Percentiles rank a stretch among this genome's conserved stretches.
Evolutionary conservation across 2,329 filamentous ascomycete genomes (phyloP).

Genomic region (Coleophoma crateriformis): DNA sequence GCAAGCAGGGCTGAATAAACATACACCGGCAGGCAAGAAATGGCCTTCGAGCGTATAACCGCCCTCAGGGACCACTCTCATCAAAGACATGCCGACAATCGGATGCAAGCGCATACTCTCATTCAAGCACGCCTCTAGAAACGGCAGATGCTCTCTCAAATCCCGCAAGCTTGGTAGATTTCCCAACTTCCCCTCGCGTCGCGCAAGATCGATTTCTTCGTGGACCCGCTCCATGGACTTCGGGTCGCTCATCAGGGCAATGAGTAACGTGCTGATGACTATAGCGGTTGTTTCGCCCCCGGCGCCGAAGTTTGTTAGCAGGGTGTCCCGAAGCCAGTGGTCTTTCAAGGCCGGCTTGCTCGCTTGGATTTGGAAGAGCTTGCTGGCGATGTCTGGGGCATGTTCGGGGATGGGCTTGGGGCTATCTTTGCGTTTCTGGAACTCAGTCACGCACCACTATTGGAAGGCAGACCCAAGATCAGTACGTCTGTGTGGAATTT

Average conservation of each 20-base stretch:
- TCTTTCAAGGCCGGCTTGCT: conserved; percentile 4
- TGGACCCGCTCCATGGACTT: conserved; percentile 20
- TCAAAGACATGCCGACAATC: conserved; percentile 34
- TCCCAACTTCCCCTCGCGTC: conserved; percentile 5
- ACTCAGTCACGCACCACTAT: not conserved
- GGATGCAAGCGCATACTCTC: conserved; percentile 42
- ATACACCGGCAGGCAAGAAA: conserved; percentile 42
- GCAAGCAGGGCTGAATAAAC: not conserved
- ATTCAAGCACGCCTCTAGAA: conserved; percentile 40
- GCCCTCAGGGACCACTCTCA: conserved; percentile 31
- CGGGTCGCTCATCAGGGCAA: conserved; percentile 11
- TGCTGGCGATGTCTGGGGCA: conserved; percentile 3
- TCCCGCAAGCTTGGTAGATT: conserved; percentile 5
- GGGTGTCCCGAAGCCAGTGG: conserved; percentile 4
- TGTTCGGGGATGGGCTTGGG: not conserved
- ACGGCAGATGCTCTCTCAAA: conserved; percentile 28
- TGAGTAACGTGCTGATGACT: conserved; percentile 21
- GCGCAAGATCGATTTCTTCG: conserved; percentile 22
- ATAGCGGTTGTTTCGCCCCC: conserved; percentile 40
- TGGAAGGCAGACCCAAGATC: not conserved
- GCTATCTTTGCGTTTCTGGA: not conserved
- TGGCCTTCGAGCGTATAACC: conserved; percentile 18
- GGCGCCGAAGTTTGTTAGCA: conserved; percentile 28
- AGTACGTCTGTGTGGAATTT: no score
- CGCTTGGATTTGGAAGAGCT: conserved; percentile 6